Evolutionary conservation across 768 basidiomycete genomes (phyloP).

Genomic region (Lactifluus rugatus): DNA sequence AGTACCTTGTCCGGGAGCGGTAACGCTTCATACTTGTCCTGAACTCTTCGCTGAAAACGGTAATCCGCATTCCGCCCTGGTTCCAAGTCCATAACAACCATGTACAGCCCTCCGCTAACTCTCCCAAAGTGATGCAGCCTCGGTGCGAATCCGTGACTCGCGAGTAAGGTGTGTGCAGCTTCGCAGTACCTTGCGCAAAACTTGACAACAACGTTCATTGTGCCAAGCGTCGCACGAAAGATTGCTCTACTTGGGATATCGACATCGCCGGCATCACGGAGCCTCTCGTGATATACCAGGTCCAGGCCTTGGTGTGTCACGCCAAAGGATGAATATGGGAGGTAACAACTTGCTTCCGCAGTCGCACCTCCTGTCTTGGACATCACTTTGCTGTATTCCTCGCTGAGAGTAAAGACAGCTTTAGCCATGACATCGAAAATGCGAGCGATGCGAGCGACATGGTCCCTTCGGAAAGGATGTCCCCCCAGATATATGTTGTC

Average conservation of each 20-base stretch:
- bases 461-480: too few species aligned
- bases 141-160: background rate
- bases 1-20: too few species aligned
- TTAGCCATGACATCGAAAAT: too few species aligned
- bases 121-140: background rate
- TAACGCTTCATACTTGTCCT: too few species aligned
- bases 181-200: background rate
- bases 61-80: background rate
- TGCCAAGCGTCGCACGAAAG: background rate
- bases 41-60: too few species aligned
- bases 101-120: background rate
- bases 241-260: background rate
- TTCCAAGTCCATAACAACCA: background rate
- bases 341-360: too few species aligned
- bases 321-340: background rate
- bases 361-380: background rate
- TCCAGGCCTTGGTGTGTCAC: background rate
- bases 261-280: too few species aligned
- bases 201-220: background rate
- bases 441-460: too few species aligned
- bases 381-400: background rate
- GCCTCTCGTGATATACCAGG: background rate
- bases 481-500: too few species aligned
- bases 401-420: background rate
- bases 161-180: background rate